These are phyloP conservation scores for Mentha longifolia DNA, from an alignment of 257 asterid species.

Conservation along the genomic window DNA sequence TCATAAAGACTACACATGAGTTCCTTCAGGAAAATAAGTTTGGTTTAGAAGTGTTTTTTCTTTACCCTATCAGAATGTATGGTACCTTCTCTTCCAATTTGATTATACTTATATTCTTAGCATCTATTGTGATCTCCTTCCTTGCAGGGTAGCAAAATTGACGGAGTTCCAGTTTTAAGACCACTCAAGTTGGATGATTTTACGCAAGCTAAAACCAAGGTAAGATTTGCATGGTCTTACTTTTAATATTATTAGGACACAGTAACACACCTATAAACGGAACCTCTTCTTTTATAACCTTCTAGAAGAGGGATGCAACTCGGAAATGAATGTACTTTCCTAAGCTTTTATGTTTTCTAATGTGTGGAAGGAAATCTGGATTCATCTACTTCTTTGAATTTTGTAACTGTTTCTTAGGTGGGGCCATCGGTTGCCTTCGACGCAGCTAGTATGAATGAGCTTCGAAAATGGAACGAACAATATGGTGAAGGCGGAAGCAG, in stretches of 20 bases:
- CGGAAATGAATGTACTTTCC: neutral
- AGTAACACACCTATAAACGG: neutral
- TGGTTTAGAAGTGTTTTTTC: neutral
- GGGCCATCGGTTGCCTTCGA: conserved; percentile 98
- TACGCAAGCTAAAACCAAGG: conserved; percentile 83
- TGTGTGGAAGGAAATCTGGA: neutral
- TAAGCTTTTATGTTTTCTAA: conserved; percentile 20
- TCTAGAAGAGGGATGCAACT: neutral
- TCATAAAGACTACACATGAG: neutral
- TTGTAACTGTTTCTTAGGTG: conserved; percentile 54
- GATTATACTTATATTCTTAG: conserved; percentile 12
- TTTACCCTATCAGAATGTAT: neutral
- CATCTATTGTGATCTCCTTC: conserved; percentile 22
- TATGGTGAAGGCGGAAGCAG: conserved; percentile 99
- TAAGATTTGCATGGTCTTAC: conserved; percentile 30
- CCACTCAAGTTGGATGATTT: conserved; percentile 82
- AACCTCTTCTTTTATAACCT: neutral
- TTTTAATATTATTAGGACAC: neutral
- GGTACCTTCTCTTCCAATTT: neutral
- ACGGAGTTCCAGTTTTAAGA: conserved; percentile 50
- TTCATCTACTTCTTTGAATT: neutral
- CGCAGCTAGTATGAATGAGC: conserved; percentile 91
- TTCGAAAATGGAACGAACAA: conserved; percentile 97
- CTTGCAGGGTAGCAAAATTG: conserved; percentile 56
- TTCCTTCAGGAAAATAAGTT: neutral